Percentiles rank a stretch among this genome's conserved stretches.
Evolutionary conservation across 768 basidiomycete genomes (phyloP).

Genomic region (Tremella yokohamensis): DNA sequence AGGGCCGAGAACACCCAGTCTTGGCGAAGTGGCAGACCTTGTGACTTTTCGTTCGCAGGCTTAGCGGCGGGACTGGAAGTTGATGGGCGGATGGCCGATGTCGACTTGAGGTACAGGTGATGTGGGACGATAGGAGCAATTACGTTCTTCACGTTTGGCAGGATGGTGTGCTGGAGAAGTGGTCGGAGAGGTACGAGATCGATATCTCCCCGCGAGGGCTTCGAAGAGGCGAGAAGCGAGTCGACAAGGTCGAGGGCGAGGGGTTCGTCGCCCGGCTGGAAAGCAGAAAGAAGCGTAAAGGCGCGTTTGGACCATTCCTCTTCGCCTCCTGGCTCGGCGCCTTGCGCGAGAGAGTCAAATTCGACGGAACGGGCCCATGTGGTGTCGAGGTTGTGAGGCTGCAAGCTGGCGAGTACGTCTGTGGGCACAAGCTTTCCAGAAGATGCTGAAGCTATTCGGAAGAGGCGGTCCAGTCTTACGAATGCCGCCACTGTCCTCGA

Average conservation of each 20-base stretch:
- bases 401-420: not conserved
- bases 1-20: constrained; percentile 72
- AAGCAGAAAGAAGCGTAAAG: constrained; percentile 11
- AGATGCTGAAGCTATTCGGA: not conserved
- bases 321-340: constrained; percentile 6
- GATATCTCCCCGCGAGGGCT: constrained; percentile 16
- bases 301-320: constrained; percentile 9
- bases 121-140: constrained; percentile 31
- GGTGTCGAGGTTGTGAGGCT: not conserved
- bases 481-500: not conserved
- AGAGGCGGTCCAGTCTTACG: not conserved
- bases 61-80: not conserved
- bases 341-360: constrained; percentile 1
- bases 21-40: constrained; percentile 52
- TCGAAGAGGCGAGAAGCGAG: constrained; percentile 23
- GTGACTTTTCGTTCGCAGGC: constrained; percentile 52
- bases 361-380: not conserved
- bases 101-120: constrained; percentile 51
- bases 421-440: too few species aligned
- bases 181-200: constrained; percentile 46
- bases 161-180: constrained; percentile 44
- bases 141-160: constrained; percentile 35
- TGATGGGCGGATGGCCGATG: constrained; percentile 57
- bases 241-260: constrained; percentile 54
- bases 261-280: constrained; percentile 72